A percentile compares a stretch with the other conserved stretches of the same genome.
Conservation (phyloP, 1,139 yeast species). For the Yamadazyma taylorii region DNA sequence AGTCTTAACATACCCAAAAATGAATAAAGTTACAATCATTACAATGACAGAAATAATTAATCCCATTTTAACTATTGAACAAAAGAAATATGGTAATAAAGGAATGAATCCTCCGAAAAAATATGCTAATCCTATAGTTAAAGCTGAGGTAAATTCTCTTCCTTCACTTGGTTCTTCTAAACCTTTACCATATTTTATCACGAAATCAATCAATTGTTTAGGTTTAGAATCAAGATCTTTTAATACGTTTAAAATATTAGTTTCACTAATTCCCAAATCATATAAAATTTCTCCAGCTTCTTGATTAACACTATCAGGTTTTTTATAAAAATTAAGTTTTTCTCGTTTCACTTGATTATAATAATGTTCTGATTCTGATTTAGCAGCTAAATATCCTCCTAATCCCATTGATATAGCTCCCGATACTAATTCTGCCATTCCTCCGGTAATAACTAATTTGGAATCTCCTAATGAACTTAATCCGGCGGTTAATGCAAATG, state of each 20-base stretch:
- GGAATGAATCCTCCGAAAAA: slow-evolving; percentile 85
- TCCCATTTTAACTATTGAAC: slow-evolving; percentile 70
- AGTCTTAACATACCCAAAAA: slow-evolving; percentile 86
- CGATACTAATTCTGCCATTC: slow-evolving; percentile 79
- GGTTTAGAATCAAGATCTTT: slow-evolving; percentile 71
- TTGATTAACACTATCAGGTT: slow-evolving; percentile 58
- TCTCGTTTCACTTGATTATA: slow-evolving; percentile 69
- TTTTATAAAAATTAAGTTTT: slow-evolving; percentile 65
- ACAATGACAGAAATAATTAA: slow-evolving; percentile 71
- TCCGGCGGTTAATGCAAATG: slow-evolving; percentile 83
- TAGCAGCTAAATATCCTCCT: slow-evolving; percentile 81
- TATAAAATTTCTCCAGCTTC: slow-evolving; percentile 73
- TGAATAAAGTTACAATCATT: slow-evolving; percentile 82
- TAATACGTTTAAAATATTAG: slow-evolving; percentile 63
- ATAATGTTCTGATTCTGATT: slow-evolving; percentile 74
- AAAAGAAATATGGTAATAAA: slow-evolving; percentile 76
- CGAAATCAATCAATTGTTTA: slow-evolving; percentile 65
- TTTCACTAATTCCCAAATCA: slow-evolving; percentile 69
- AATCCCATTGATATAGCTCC: slow-evolving; percentile 87
- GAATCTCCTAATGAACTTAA: slow-evolving; percentile 75
- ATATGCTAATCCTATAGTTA: slow-evolving; percentile 74
- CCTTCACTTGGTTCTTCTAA: slow-evolving; percentile 81
- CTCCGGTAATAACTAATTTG: slow-evolving; percentile 77
- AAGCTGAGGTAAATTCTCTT: slow-evolving; percentile 71
- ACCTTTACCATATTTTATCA: slow-evolving; percentile 72